These are phyloP conservation scores for Daldinia sp. DNA, from an alignment of 2,329 filamentous ascomycete genomes.

Conservation along the genomic window DNA sequence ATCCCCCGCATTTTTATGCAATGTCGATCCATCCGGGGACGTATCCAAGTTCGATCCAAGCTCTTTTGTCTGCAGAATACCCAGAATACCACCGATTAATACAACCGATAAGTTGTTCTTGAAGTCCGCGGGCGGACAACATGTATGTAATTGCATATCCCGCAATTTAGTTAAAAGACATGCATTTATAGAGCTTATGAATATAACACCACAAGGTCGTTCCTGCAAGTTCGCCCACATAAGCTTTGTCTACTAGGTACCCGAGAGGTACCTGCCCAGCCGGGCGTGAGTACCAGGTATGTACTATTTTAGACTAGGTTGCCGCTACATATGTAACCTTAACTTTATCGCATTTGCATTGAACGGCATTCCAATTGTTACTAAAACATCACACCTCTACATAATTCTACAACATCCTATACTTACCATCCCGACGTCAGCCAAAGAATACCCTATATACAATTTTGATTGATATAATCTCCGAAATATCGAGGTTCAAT, in stretches of 20 bases:
- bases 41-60: background rate
- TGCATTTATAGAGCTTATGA: conserved; percentile 7
- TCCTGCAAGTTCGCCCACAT: conserved; percentile 20
- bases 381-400: conserved; percentile 11
- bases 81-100: conserved; percentile 1
- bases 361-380: background rate
- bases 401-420: background rate
- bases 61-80: conserved; percentile 9
- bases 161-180: conserved; percentile 11
- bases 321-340: background rate
- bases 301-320: background rate
- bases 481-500: no score
- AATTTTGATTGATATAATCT: no score
- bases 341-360: conserved; percentile 20
- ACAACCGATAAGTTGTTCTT: conserved; percentile 11
- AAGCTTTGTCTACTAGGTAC: conserved; percentile 20
- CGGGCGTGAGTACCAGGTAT: no score
- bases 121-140: conserved; percentile 3
- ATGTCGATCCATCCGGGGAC: conserved; percentile 29
- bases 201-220: background rate
- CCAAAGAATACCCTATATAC: conserved; percentile 2
- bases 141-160: conserved; percentile 19
- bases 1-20: conserved; percentile 35
- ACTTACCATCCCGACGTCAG: background rate
- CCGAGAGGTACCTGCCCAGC: no score